Conservation (phyloP, 192 early-diverging fungal genomes). For the Entrophospora sp. region DNA sequence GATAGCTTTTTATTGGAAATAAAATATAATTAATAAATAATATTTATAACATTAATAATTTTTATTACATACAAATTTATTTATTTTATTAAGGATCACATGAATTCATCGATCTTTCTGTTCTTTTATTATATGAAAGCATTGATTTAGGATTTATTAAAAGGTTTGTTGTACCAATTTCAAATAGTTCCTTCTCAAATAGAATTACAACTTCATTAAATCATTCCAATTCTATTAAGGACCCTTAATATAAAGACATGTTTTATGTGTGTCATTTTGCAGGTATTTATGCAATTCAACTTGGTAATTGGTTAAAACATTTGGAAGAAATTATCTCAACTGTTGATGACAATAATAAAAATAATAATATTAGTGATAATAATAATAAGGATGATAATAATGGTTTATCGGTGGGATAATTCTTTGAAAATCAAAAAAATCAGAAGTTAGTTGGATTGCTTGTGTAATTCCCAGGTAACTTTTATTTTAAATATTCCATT, state of each 20-base stretch:
- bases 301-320: conserved; percentile 46
- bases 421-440: not conserved
- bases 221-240: conserved; percentile 40
- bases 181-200: too few species aligned
- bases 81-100: not conserved
- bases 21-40: not conserved
- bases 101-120: not conserved
- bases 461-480: not conserved
- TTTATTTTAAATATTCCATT: not conserved
- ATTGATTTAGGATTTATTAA: conserved; percentile 29
- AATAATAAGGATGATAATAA: too few species aligned
- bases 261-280: conserved; percentile 63
- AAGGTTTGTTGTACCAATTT: conserved; percentile 15
- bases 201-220: not conserved
- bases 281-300: conserved; percentile 58
- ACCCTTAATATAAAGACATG: conserved; percentile 50
- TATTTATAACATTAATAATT: not conserved
- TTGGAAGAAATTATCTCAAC: conserved; percentile 19
- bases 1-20: too few species aligned
- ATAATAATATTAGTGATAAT: too few species aligned
- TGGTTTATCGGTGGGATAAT: not conserved
- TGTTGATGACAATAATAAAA: not conserved
- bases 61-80: not conserved
- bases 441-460: conserved; percentile 11
- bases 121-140: conserved; percentile 29